Evolutionary conservation across 2,329 filamentous ascomycete species (phyloP), one percentile per base, ranked within the genome.

Genomic region (Xylariaceae sp.): DNA sequence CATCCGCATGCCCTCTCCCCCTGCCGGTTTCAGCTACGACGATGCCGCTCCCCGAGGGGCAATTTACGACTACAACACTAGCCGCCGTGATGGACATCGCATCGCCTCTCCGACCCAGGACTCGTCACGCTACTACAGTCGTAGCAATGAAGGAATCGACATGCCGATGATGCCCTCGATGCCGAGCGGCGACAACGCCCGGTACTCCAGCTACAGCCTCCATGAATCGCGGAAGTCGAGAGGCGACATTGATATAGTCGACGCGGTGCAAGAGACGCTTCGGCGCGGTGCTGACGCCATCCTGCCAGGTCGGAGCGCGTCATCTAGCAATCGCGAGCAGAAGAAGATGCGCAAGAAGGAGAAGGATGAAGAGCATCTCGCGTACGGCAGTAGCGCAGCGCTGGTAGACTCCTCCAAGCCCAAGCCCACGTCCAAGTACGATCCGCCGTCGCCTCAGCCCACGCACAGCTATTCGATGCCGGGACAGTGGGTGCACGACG

Each of bases 341-440:
- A 60, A 53, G 34, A 62, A 59, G 38, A 50, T 53, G 41, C 51
- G 55, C 17, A 62, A 58, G 41, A 61, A 59, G 44, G 56, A 58
- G 36, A 55, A 41, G 18, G 36, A 57, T n/a, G 67, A 71, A 19
- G 68, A 72, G 3, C 67, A 73, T 40, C 58, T 77, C 8, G 71
- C 71, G 3, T 78, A 78, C 44, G 74, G 74, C 19, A 59, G 52
- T 45, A 43, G 43, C 24, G 33, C 50, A 12, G 34, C 47, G 13
- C 14, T 40, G 45, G 26, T 23, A 40, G 33, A 36, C 45, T 19
- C 33, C 45, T 19, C 33, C 32, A 39, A 37, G 36, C 9, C 33
- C 32, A 23, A 32, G 5, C 9, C 18, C 15, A 36, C n/a, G 21
- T 47, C 41, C 32, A 50, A 51, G 12, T 32, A 50, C 19, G 41